Evolutionary conservation across 2,329 filamentous ascomycete species (phyloP), one percentile per base, ranked within the genome.

Genomic region (Colletotrichum sidae): DNA sequence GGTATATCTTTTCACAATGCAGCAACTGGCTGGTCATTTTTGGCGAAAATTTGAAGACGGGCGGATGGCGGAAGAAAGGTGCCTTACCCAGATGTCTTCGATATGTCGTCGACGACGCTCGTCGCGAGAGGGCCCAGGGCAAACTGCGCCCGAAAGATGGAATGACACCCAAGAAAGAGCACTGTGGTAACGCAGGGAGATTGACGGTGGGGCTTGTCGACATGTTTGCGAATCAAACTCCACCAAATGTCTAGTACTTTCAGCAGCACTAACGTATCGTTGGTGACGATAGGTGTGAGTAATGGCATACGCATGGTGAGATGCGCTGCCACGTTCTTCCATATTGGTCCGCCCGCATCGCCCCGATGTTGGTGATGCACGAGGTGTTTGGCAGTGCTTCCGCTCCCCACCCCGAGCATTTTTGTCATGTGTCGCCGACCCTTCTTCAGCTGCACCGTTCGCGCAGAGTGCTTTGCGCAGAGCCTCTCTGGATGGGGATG

Each of bases 261-360:
- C 33, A 13, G 47, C 38, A 33, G 46, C 39, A 34, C 34, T 34
- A 39, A 50, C 45, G 46, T 46, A 57, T 57, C 44, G 15, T 35
- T 57, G 33, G 37, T 33, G 13, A 42, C 37, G 35, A 49, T 25
- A 25, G 25, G 25, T 25, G 46, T 37, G 10, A 60, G 45, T 46
- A 44, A 50, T 54, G 55, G 45, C 50, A 54, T 42, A 33, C 46
- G 55, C 55, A 47, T 49, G 47, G 38, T 50, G 49, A 38, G 60
- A 50, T 51, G 49, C 50, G 44, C 60, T 50, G 42, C 33, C 42
- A 39, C 17, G 33, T 39, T 15, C 38, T 60, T 47, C 42, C 44
- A 37, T 11, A 42, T 33, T 49, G 42, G 33, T 15, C 56, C 15
- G 42, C 53, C 4, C 25, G 25, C 25, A 5, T 25, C 25, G 25